Base-by-base conservation (phyloP, 2,329 filamentous ascomycete species). In the Venturia aucupariae region DNA sequence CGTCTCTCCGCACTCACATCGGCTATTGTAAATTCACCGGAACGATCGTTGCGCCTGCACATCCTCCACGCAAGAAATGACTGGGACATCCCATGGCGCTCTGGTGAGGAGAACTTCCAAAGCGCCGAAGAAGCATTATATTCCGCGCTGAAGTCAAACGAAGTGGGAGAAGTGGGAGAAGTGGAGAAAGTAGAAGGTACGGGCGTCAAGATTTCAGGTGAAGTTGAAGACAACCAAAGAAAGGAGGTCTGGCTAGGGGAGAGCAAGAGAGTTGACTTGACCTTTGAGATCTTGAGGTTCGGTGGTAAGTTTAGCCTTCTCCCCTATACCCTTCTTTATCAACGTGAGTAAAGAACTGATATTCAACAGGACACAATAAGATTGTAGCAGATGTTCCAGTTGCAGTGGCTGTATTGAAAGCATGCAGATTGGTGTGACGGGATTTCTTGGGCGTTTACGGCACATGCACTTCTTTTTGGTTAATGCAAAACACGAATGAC, bases 31-130 rank as follows among this genome's bases (percentile, higher is more conserved):
- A n/a, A 24, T 2, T 27, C 55, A 24, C 22, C 64, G 38, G 30
- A 32, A 32, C 38, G 48, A 4, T 27, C n/a, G 15, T n/a, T 48
- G 24, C 27, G 46, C 8, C 19, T 97, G 24, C 86, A 84, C 54
- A 78, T 97, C 51, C 77, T 97, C 2, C 93, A 97, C 70, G 90
- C 92, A 19, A 82, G 83, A 63, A 85, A 96, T 71, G 93, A 97
- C 72, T 78, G 79, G 65, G 90, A 96, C 69, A 96, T 97, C 66
- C 86, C 90, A 0, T 93, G 85, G 77, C 81, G 78, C 1, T 86
- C 92, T 71, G 85, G 86, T 54, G 82, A 87, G 69, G 80, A 79
- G 68, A 75, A 90, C 1, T 90, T 90, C 71, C 77, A 77, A 38
- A 80, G 82, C 0, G 84, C 86, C 0, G 83, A 83, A 1, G 81